phyloP scores from a whole-genome alignment of 2,329 filamentous ascomycete species.

The Periconia sp. region DNA sequence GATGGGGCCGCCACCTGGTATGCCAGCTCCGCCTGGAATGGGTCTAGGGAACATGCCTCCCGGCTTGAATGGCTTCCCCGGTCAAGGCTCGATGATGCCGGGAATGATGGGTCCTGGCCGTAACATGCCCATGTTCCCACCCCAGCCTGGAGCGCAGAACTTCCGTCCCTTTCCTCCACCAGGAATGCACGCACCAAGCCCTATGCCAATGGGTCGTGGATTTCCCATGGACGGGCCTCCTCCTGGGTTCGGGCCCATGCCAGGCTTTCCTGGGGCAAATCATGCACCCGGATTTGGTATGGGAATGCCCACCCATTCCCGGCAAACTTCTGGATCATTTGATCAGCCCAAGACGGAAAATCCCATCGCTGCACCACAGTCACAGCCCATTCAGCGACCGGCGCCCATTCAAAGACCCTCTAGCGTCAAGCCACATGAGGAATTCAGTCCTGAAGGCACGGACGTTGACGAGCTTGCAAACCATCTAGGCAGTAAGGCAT shows the following conservation, averaged over 20 bases:
- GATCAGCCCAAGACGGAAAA: slow-evolving; percentile 66
- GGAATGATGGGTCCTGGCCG: slow-evolving; percentile 62
- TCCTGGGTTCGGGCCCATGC: slow-evolving; percentile 46
- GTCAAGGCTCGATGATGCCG: slow-evolving; percentile 60
- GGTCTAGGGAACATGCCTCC: slow-evolving; percentile 55
- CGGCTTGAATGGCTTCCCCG: slow-evolving; percentile 56
- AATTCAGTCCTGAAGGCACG: slow-evolving; percentile 46
- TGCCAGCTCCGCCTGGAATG: slow-evolving; percentile 61
- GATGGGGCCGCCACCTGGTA: slow-evolving; percentile 62
- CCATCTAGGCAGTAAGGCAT: slow-evolving; percentile 87
- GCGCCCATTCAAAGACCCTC: slow-evolving; percentile 87
- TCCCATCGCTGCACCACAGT: slow-evolving; percentile 54
- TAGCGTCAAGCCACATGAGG: slow-evolving; percentile 67
- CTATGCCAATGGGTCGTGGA: slow-evolving; percentile 63
- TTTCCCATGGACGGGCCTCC: slow-evolving; percentile 61
- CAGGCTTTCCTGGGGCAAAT: slow-evolving; percentile 42
- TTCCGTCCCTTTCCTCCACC: slow-evolving; percentile 65
- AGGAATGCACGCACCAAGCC: slow-evolving; percentile 62
- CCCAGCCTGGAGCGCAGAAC: slow-evolving; percentile 57
- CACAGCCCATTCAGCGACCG: slow-evolving; percentile 80
- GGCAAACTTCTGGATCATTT: slow-evolving; percentile 73
- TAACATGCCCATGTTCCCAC: slow-evolving; percentile 62
- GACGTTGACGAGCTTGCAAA: slow-evolving; percentile 75
- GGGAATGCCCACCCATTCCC: slow-evolving; percentile 66
- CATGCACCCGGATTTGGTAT: slow-evolving; percentile 48